Conservation (phyloP, 495 filamentous ascomycete genomes). For the Penicillium paxilli region DNA sequence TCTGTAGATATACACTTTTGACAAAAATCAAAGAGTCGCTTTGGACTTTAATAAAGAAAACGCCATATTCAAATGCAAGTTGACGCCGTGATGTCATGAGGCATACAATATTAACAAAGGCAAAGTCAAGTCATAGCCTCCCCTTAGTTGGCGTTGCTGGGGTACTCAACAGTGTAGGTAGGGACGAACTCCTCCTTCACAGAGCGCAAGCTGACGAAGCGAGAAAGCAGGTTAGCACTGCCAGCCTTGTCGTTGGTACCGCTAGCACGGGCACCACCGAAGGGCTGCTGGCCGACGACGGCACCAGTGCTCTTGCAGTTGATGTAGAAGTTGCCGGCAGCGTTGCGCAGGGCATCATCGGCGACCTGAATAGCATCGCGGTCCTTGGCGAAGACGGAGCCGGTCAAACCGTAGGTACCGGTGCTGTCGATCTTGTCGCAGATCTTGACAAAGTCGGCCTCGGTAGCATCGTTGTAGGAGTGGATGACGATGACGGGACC, state of each 20-base stretch:
- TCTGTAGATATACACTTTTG: conserved; percentile 8
- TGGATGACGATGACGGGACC: conserved; percentile 62
- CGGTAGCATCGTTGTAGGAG: conserved; percentile 57
- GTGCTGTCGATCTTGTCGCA: conserved; percentile 62
- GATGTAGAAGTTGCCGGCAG: conserved; percentile 89
- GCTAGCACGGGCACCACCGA: conserved; percentile 81
- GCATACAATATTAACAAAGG: conserved; percentile 10
- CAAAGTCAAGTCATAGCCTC: neutral
- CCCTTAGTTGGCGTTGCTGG: conserved; percentile 62
- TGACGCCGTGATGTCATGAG: conserved; percentile 29
- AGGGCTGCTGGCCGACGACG: conserved; percentile 90
- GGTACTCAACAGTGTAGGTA: conserved; percentile 70
- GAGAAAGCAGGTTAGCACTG: conserved; percentile 67
- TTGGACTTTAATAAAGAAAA: conserved; percentile 3
- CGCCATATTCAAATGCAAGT: conserved; percentile 26
- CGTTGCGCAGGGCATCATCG: conserved; percentile 71
- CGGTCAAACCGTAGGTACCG: conserved; percentile 77
- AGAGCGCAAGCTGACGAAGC: conserved; percentile 81
- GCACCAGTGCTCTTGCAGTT: conserved; percentile 93
- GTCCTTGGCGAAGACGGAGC: conserved; percentile 75
- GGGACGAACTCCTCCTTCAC: conserved; percentile 89
- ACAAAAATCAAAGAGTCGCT: conserved; percentile 5
- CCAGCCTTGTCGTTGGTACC: conserved; percentile 94
- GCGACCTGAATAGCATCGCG: conserved; percentile 65
- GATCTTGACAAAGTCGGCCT: conserved; percentile 50